Conservation (phyloP, 345 rosid species). For the Corymbia maculata region DNA sequence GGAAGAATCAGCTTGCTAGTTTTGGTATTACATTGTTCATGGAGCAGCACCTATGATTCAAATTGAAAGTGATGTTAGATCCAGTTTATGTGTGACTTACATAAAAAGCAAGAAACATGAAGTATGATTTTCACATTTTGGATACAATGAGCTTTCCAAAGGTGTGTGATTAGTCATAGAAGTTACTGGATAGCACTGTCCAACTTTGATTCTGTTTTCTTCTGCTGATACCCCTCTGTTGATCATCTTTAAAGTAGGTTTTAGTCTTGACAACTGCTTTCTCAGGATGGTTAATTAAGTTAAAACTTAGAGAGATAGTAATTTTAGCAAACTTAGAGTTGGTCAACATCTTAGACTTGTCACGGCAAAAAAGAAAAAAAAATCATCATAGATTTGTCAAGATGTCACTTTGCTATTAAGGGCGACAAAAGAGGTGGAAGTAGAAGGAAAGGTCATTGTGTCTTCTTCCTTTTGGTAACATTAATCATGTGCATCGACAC, state of each 20-base stretch:
- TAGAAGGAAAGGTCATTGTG: not conserved
- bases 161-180: not conserved
- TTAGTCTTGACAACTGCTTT: not conserved
- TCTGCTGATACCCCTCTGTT: not conserved
- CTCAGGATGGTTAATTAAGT: not conserved
- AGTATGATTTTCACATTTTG: not conserved
- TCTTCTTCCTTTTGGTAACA: not conserved
- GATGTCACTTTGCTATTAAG: not conserved
- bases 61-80: not conserved
- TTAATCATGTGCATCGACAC: not conserved
- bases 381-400: not conserved
- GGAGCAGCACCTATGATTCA: not conserved
- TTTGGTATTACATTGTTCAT: not conserved
- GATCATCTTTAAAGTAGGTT: not conserved
- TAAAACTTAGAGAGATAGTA: not conserved
- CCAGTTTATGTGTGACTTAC: not conserved
- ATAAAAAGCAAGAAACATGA: not conserved
- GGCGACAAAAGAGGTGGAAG: not conserved
- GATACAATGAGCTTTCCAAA: not conserved
- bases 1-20: not conserved
- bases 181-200: not conserved
- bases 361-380: not conserved
- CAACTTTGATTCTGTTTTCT: not conserved
- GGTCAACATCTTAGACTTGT: not conserved
- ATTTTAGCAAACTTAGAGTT: not conserved